Evolutionary conservation across 345 rosid genomes (phyloP).

Genomic region (Excoecaria agallocha): DNA sequence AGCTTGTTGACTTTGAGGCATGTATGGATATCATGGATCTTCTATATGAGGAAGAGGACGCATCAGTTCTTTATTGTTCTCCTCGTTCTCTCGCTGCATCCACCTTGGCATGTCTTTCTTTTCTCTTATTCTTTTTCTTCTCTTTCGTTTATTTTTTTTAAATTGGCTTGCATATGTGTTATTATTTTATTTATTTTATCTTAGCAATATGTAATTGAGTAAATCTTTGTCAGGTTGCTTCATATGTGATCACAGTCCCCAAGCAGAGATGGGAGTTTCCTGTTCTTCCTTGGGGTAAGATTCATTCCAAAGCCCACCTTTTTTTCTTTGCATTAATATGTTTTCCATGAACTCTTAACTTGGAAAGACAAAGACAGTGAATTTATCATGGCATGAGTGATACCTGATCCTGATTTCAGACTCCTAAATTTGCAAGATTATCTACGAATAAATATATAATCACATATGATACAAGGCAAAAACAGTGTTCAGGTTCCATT

Average conservation of each 20-base stretch:
- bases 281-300: slow-evolving; percentile 76
- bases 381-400: not conserved
- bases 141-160: not conserved
- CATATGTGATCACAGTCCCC: slow-evolving; percentile 65
- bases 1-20: slow-evolving; percentile 58
- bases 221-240: slow-evolving; percentile 54
- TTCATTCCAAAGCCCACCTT: slow-evolving; percentile 2
- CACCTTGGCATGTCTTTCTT: slow-evolving; percentile 49
- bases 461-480: not conserved
- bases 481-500: not conserved
- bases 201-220: slow-evolving; percentile 13
- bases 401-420: not conserved
- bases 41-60: slow-evolving; percentile 71
- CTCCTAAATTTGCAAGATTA: not conserved
- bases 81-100: slow-evolving; percentile 70
- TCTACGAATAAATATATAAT: not conserved
- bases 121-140: not conserved
- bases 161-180: not conserved
- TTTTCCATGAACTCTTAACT: not conserved
- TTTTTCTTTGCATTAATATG: not conserved
- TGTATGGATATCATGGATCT: slow-evolving; percentile 91
- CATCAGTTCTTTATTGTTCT: slow-evolving; percentile 43
- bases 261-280: slow-evolving; percentile 74
- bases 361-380: not conserved
- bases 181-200: slow-evolving; percentile 2